A percentile compares a stretch with the other conserved stretches of the same genome.
Evolutionary conservation across 495 filamentous ascomycete species (phyloP).

Genomic region (Xylaria acuta): DNA sequence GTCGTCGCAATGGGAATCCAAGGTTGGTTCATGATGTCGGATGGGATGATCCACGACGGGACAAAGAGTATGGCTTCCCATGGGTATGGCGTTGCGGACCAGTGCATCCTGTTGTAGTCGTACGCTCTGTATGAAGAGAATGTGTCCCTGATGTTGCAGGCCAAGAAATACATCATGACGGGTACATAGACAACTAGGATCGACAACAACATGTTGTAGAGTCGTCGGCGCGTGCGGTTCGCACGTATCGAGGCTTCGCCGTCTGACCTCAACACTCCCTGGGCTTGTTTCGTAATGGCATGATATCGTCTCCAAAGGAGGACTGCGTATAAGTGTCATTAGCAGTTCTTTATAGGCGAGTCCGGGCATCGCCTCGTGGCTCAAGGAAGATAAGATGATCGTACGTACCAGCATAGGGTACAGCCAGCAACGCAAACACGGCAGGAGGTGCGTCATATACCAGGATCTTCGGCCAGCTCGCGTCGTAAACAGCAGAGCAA

Average conservation of each 20-base stretch:
- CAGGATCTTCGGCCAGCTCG: constrained; percentile 73
- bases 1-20: constrained; percentile 70
- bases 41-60: constrained; percentile 55
- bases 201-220: constrained; percentile 74
- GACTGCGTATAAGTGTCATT: constrained; percentile 46
- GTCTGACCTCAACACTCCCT: constrained; percentile 61
- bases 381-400: neutral
- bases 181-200: constrained; percentile 74
- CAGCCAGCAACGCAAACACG: constrained; percentile 66
- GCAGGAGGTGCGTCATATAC: constrained; percentile 71
- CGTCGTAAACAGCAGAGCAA: constrained; percentile 68
- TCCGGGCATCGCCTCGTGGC: constrained; percentile 23
- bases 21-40: constrained; percentile 61
- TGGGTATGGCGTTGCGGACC: constrained; percentile 41
- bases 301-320: constrained; percentile 71
- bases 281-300: constrained; percentile 68
- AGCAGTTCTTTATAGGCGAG: constrained; percentile 20
- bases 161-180: constrained; percentile 65
- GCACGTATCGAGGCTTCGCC: constrained; percentile 47
- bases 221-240: constrained; percentile 71
- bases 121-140: constrained; percentile 60
- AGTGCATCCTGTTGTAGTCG: constrained; percentile 45
- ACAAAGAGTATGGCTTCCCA: constrained; percentile 69
- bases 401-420: constrained; percentile 75
- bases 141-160: constrained; percentile 56